Conservation (phyloP, 768 basidiomycete genomes). For the Termitomyces sp. region DNA sequence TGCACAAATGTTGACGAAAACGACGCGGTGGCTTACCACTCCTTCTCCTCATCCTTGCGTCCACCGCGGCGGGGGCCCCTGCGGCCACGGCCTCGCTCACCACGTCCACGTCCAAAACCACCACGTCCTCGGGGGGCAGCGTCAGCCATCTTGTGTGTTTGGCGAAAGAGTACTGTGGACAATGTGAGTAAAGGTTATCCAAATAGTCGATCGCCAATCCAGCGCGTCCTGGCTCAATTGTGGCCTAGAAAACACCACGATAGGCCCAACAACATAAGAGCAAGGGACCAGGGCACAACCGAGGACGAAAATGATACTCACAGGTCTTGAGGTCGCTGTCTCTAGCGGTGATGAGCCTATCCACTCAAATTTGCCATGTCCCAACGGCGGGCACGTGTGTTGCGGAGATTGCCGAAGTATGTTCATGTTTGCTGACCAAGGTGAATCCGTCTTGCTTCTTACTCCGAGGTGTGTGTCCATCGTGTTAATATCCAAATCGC, state of each 20-base stretch:
- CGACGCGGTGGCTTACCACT: slow-evolving; percentile 66
- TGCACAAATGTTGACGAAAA: slow-evolving; percentile 2
- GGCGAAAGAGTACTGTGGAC: slow-evolving; percentile 13
- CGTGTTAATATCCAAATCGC: neutral
- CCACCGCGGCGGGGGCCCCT: slow-evolving; percentile 92
- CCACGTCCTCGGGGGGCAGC: slow-evolving; percentile 62
- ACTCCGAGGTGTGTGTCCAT: slow-evolving; percentile 6
- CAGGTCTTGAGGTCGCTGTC: slow-evolving; percentile 34
- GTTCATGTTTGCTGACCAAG: slow-evolving; percentile 10
- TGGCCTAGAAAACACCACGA: slow-evolving; percentile 6
- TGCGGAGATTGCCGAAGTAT: slow-evolving; percentile 12
- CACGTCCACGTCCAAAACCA: slow-evolving; percentile 84
- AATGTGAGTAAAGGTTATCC: slow-evolving; percentile 37
- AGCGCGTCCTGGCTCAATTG: slow-evolving; percentile 22
- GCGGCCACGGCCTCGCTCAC: slow-evolving; percentile 85
- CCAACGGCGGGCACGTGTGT: slow-evolving; percentile 7
- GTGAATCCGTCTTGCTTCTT: slow-evolving; percentile 8
- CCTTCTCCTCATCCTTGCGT: slow-evolving; percentile 99
- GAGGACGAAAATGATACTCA: slow-evolving; percentile 23
- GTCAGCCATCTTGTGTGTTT: slow-evolving; percentile 67
- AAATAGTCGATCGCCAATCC: slow-evolving; percentile 37
- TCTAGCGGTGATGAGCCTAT: slow-evolving; percentile 28
- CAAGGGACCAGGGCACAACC: slow-evolving; percentile 1
- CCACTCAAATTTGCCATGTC: slow-evolving; percentile 11
- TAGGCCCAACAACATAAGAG: neutral